Evolutionary conservation across 2,329 filamentous ascomycete genomes (phyloP).

Genomic region (Stemphylium vesicarium): DNA sequence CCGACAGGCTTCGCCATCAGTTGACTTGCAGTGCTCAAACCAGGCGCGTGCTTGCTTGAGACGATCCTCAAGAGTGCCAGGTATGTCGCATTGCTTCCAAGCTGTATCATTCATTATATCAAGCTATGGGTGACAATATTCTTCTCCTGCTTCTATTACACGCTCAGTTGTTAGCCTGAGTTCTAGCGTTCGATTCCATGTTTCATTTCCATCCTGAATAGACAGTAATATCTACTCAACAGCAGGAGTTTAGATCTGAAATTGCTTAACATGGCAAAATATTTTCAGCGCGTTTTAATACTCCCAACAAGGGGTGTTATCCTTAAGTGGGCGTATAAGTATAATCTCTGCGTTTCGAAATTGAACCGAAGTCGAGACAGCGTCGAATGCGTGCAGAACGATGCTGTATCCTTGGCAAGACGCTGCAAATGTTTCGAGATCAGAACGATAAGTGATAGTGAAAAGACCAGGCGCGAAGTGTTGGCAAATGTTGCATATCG

Average conservation of each 20-base stretch:
- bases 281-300: neutral
- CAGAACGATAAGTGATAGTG: too few species aligned
- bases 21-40: neutral
- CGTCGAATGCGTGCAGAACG: too few species aligned
- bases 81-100: neutral
- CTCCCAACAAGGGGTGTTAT: neutral
- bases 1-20: neutral
- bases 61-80: neutral
- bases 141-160: neutral
- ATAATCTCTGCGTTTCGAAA: too few species aligned
- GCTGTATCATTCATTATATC: neutral
- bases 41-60: neutral
- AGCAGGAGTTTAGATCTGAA: constrained; percentile 1
- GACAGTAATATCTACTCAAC: neutral
- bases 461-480: too few species aligned
- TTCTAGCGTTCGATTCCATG: neutral
- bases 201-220: too few species aligned
- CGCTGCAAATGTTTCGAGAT: too few species aligned
- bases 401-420: too few species aligned
- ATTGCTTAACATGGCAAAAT: neutral
- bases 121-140: neutral
- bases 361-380: too few species aligned
- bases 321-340: too few species aligned
- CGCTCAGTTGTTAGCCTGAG: neutral
- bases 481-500: too few species aligned